A percentile compares a stretch with the other conserved stretches of the same genome.
These are phyloP conservation scores for Athelia psychrophila DNA, from an alignment of 1,284 basidiomycete genomes.

Conservation along the genomic window DNA sequence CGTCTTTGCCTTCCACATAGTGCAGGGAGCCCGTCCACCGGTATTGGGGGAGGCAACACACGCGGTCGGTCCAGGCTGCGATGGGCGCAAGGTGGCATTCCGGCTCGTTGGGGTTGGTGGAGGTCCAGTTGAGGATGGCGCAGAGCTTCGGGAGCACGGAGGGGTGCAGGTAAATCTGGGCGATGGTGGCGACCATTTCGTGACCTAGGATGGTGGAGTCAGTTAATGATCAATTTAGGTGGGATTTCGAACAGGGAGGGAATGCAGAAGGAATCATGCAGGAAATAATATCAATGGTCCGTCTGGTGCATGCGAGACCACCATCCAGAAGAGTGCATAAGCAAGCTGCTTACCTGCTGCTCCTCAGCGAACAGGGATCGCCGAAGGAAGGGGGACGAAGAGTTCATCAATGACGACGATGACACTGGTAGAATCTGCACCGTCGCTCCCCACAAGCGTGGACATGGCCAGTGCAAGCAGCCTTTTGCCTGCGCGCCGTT, in stretches of 20 bases:
- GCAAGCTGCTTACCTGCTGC: constrained; percentile 31
- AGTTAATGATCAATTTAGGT: no score
- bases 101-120: constrained; percentile 32
- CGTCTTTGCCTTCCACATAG: constrained; percentile 72
- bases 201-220: constrained; percentile 43
- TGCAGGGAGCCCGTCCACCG: constrained; percentile 71
- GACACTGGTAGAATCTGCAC: no score
- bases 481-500: no score
- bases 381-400: no score
- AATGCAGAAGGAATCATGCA: no score
- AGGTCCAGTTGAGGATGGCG: constrained; percentile 57
- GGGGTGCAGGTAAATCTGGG: constrained; percentile 86
- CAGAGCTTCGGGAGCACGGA: constrained; percentile 69
- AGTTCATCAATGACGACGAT: no score
- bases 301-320: no score
- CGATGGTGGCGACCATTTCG: constrained; percentile 92
- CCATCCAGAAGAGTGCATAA: no score
- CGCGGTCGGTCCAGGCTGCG: constrained; percentile 84
- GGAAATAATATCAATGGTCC: no score
- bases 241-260: not conserved
- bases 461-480: no score
- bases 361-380: no score
- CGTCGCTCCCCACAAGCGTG: no score
- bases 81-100: constrained; percentile 76
- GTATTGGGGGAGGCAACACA: constrained; percentile 52